A percentile compares a stretch with the other conserved stretches of the same genome.
phyloP scores from a whole-genome alignment of 345 rosid species.

The Carallia brachiata region DNA sequence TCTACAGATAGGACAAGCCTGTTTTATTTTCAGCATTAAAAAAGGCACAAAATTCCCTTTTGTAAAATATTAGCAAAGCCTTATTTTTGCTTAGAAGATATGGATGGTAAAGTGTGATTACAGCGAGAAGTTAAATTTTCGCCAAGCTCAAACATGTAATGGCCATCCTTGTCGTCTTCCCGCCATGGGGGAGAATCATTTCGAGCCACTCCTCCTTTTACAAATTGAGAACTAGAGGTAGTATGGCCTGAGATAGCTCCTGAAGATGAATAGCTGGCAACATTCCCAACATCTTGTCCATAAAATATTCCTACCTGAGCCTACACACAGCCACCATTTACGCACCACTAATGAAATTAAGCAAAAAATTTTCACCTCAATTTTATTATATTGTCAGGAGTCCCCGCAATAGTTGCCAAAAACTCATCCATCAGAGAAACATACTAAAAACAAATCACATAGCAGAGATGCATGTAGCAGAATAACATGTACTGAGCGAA shows the following conservation, averaged over 20 bases:
- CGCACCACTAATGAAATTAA: conserved; percentile 54
- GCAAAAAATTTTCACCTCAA: conserved; percentile 26
- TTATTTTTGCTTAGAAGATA: conserved; percentile 5
- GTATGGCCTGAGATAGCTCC: conserved; percentile 58
- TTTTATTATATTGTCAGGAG: conserved; percentile 1
- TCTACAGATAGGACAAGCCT: too few species aligned
- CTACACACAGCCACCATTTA: conserved; percentile 89
- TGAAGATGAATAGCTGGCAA: conserved; percentile 72
- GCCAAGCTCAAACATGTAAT: conserved; percentile 95
- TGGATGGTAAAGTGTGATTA: conserved; percentile 59
- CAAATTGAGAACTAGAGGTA: conserved; percentile 37
- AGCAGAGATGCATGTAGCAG: not conserved
- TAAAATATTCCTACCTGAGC: conserved; percentile 94
- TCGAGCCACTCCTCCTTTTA: conserved; percentile 60
- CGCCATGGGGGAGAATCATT: conserved; percentile 85
- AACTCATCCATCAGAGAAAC: not conserved
- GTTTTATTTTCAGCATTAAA: too few species aligned
- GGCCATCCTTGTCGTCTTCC: conserved; percentile 97
- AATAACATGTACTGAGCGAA: not conserved
- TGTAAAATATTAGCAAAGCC: not conserved
- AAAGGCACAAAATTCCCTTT: too few species aligned
- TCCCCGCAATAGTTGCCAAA: not conserved
- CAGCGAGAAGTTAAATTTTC: conserved; percentile 93
- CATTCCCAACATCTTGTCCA: conserved; percentile 87
- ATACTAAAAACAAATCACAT: too few species aligned